Evolutionary conservation across 73 alveolate species (phyloP), one percentile per base, ranked within the genome.

Genomic region (Blepharisma japonicum): DNA sequence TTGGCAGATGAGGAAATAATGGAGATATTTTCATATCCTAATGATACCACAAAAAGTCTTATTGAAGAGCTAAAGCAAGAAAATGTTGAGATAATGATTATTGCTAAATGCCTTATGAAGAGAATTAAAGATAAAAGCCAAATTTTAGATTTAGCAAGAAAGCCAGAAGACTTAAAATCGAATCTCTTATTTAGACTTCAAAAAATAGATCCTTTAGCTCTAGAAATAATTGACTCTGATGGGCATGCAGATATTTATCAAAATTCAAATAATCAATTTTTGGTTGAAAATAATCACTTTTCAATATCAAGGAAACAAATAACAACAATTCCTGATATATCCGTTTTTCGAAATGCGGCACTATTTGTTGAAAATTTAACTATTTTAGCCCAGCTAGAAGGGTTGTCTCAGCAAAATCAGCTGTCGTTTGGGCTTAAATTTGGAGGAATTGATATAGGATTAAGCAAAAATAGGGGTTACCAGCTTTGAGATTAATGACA

Each of bases 171-270:
- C 5, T 3, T 4, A 61, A 25, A 61, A 61, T 14, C 74, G 3
- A 20, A 48, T 48, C 11, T n/a, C 0, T 2, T 61, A 20, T 61
- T 25, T 5, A 18, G 2, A 5, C 42, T 32, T 25, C 74, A 61
- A 20, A 7, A 7, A 56, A 7, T 38, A 7, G 9, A 8, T 9
- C 6, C 18, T 6, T n/a, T n/a, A n/a, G 6, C 47, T 56, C 8
- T 56, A 6, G 18, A 56, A 56, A 56, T 56, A 6, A 56, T 7
- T 14, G 72, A 56, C 45, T 8, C 45, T 21, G 6, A 8, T 9
- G 72, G 72, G 46, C 25, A 8, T 6, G 72, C 72, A 7, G 72
- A 56, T 6, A 56, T 56, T 56, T 56, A 56, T 38, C 72, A 56
- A 21, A 56, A 56, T 56, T 56, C 72, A 8, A 56, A 7, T 8